Conservation (phyloP, 129 eudicot genomes). For the Flaveria ramosissima region DNA sequence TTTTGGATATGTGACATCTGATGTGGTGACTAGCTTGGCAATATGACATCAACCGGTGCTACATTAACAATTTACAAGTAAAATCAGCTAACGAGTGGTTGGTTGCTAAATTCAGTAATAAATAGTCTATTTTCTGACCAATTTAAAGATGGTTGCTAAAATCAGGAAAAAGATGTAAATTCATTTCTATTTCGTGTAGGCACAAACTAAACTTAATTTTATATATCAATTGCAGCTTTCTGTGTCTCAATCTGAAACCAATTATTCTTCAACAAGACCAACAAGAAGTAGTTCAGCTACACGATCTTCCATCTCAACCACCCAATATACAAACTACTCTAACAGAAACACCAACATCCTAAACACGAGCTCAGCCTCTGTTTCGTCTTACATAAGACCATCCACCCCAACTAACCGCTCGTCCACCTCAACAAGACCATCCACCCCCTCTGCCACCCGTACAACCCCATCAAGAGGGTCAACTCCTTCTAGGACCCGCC, state of each 20-base stretch:
- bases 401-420: slow-evolving; percentile 84
- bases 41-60: neutral
- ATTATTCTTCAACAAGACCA: slow-evolving; percentile 53
- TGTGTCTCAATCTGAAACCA: slow-evolving; percentile 73
- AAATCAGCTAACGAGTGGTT: neutral
- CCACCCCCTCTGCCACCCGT: slow-evolving; percentile 64
- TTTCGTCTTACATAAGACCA: slow-evolving; percentile 87
- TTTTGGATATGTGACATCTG: neutral
- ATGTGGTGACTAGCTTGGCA: neutral
- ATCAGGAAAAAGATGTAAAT: neutral
- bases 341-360: slow-evolving; percentile 66
- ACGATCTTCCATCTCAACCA: slow-evolving; percentile 70
- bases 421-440: slow-evolving; percentile 66
- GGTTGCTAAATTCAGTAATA: neutral
- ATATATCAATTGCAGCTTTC: slow-evolving; percentile 61
- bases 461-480: slow-evolving; percentile 71
- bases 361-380: slow-evolving; percentile 94
- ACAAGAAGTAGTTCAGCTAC: slow-evolving; percentile 86
- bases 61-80: neutral
- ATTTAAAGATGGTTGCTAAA: neutral
- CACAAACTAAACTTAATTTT: neutral
- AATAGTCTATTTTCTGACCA: neutral
- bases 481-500: slow-evolving; percentile 84
- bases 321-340: slow-evolving; percentile 62
- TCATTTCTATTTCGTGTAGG: neutral